Conservation (phyloP, 1,284 basidiomycete genomes). For the Sporisorium iseilematis-ciliati region DNA sequence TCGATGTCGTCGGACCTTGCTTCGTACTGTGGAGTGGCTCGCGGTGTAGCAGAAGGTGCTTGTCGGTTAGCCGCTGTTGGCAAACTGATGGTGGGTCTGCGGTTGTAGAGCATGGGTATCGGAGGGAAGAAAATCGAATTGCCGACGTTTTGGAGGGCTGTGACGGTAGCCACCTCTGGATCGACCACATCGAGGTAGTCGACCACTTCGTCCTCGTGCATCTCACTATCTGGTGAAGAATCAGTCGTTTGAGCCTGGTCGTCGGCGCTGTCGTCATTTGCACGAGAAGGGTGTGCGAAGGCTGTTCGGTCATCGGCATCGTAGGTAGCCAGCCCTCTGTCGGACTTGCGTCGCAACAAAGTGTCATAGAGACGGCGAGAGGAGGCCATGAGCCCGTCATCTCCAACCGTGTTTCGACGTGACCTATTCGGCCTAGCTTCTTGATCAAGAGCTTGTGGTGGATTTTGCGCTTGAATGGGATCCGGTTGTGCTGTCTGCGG, state of each 20-base stretch:
- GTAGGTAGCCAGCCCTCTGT: background rate
- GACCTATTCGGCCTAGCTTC: background rate
- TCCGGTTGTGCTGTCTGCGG: slow-evolving; percentile 2
- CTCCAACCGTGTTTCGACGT: slow-evolving; percentile 24
- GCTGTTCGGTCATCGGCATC: slow-evolving; percentile 15
- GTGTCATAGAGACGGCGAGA: slow-evolving; percentile 41
- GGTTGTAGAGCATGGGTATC: slow-evolving; percentile 76
- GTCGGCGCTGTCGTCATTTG: slow-evolving; percentile 4
- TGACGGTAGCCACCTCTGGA: slow-evolving; percentile 79
- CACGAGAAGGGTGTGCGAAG: background rate
- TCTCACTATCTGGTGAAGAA: slow-evolving; percentile 20
- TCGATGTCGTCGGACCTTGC: slow-evolving; percentile 29
- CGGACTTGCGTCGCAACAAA: slow-evolving; percentile 27
- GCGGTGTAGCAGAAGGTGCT: background rate
- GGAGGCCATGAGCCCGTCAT: slow-evolving; percentile 26
- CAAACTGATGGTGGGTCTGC: slow-evolving; percentile 78
- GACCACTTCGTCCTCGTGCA: slow-evolving; percentile 60
- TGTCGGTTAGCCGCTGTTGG: slow-evolving; percentile 24
- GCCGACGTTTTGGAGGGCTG: slow-evolving; percentile 80
- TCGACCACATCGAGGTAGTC: slow-evolving; percentile 79
- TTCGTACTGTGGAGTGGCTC: slow-evolving; percentile 22
- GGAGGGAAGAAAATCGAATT: slow-evolving; percentile 82
- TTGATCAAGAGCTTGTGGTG: background rate
- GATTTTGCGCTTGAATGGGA: background rate
- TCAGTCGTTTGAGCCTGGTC: slow-evolving; percentile 5